Conservation (phyloP, 345 rosid species). For the Conringia planisiliqua region DNA sequence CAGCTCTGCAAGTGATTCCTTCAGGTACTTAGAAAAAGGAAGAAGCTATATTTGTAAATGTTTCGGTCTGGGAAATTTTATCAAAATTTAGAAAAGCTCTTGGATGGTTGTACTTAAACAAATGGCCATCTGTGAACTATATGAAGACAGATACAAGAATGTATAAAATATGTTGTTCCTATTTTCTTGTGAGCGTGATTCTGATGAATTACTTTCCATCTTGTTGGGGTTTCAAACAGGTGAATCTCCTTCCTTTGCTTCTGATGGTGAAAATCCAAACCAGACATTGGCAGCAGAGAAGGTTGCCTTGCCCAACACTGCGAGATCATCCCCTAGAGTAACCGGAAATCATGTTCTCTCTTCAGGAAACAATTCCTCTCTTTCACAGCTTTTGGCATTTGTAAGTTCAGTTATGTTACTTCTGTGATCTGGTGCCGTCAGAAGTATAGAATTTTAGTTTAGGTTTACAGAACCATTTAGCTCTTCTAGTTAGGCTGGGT, state of each 20-base stretch:
- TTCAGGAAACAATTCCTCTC: conserved; percentile 52
- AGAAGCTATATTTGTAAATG: neutral
- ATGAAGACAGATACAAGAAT: neutral
- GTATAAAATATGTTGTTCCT: neutral
- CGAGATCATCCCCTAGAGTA: conserved; percentile 62
- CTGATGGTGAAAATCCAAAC: conserved; percentile 83
- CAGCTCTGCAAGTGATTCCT: conserved; percentile 66
- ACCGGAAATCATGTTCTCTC: conserved; percentile 60
- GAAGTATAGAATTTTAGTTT: neutral
- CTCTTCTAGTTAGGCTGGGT: conserved; percentile 11
- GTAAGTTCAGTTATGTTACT: conserved; percentile 52
- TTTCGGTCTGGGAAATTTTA: neutral
- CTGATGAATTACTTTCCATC: conserved; percentile 9
- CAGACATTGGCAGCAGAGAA: conserved; percentile 60
- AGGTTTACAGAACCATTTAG: conserved; percentile 1
- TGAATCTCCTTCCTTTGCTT: conserved; percentile 94
- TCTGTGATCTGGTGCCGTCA: neutral
- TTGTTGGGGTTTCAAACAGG: conserved; percentile 42
- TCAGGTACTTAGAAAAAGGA: conserved; percentile 50
- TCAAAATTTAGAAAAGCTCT: neutral
- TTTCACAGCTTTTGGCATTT: conserved; percentile 63
- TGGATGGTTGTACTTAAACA: conserved; percentile 1
- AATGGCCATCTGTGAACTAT: neutral
- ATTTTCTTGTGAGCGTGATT: neutral
- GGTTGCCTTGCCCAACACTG: conserved; percentile 53